Conservation (phyloP, 768 basidiomycete genomes). For the Pseudohyphozyma bogoriensis region DNA sequence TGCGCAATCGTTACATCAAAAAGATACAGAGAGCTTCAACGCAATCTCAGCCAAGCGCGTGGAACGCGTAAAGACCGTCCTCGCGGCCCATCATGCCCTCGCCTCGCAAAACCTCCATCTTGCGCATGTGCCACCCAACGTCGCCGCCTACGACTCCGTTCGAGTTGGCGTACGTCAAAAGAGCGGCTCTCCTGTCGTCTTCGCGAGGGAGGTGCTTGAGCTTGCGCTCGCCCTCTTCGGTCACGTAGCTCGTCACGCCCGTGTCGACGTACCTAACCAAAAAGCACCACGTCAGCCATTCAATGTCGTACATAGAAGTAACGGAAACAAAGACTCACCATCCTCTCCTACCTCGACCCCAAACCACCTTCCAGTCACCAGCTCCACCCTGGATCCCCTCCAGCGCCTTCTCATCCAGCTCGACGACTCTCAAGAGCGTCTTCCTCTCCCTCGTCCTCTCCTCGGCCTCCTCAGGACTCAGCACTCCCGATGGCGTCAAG, state of each 20-base stretch:
- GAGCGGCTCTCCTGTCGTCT: slow-evolving; percentile 61
- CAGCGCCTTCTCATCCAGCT: slow-evolving; percentile 64
- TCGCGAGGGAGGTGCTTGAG: slow-evolving; percentile 45
- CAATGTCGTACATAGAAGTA: background rate
- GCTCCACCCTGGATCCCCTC: slow-evolving; percentile 65
- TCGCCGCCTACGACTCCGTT: slow-evolving; percentile 84
- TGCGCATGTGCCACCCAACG: slow-evolving; percentile 89
- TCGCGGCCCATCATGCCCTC: slow-evolving; percentile 78
- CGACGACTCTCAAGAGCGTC: slow-evolving; percentile 74
- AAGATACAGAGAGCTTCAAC: no score
- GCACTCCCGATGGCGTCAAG: slow-evolving; percentile 28
- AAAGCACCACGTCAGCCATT: background rate
- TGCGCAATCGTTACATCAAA: no score
- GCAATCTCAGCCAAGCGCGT: no score
- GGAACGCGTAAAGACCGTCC: slow-evolving; percentile 67
- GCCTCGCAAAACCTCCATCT: slow-evolving; percentile 93
- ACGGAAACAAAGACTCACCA: slow-evolving; percentile 65
- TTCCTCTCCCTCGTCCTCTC: slow-evolving; percentile 42
- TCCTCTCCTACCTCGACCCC: slow-evolving; percentile 82
- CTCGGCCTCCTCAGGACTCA: slow-evolving; percentile 29
- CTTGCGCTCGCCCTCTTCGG: slow-evolving; percentile 12
- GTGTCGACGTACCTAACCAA: slow-evolving; percentile 39
- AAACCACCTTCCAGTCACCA: slow-evolving; percentile 76
- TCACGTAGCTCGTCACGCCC: slow-evolving; percentile 32
- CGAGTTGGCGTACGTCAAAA: slow-evolving; percentile 62